Conservation (phyloP, 2,329 filamentous ascomycete species). For the Proliferodiscus dingleyae region DNA sequence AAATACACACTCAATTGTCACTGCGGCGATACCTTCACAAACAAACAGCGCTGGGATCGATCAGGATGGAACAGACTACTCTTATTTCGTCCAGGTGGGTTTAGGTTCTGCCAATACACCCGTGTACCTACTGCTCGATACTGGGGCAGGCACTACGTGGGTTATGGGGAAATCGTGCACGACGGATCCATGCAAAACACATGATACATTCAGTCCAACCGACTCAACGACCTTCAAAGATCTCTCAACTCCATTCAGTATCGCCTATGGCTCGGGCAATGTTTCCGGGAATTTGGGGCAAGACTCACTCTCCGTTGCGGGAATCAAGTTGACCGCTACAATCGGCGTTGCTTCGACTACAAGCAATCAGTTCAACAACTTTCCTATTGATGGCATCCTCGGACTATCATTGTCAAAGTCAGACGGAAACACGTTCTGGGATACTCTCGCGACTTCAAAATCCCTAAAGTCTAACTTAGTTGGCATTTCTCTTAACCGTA, state of each 20-base stretch:
- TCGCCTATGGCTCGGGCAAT: slow-evolving; percentile 73
- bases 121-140: slow-evolving; percentile 61
- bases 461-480: slow-evolving; percentile 63
- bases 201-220: slow-evolving; percentile 62
- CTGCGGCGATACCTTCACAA: slow-evolving; percentile 36
- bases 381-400: slow-evolving; percentile 84
- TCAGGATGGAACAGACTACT: slow-evolving; percentile 62
- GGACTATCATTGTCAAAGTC: slow-evolving; percentile 64
- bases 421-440: slow-evolving; percentile 58
- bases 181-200: slow-evolving; percentile 60
- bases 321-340: slow-evolving; percentile 56
- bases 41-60: slow-evolving; percentile 50
- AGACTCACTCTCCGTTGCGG: slow-evolving; percentile 64
- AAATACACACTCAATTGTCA: slow-evolving; percentile 21
- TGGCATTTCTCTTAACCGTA: slow-evolving; percentile 65
- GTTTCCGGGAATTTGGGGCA: slow-evolving; percentile 62
- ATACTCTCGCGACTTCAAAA: slow-evolving; percentile 52
- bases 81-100: slow-evolving; percentile 56
- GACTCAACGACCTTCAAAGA: slow-evolving; percentile 61
- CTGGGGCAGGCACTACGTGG: slow-evolving; percentile 72
- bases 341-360: slow-evolving; percentile 71
- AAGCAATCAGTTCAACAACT: slow-evolving; percentile 68
- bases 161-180: slow-evolving; percentile 70
- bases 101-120: slow-evolving; percentile 51
- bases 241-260: slow-evolving; percentile 50